Evolutionary conservation across 768 basidiomycete genomes (phyloP).

Genomic region (Tephrocybe sp.): DNA sequence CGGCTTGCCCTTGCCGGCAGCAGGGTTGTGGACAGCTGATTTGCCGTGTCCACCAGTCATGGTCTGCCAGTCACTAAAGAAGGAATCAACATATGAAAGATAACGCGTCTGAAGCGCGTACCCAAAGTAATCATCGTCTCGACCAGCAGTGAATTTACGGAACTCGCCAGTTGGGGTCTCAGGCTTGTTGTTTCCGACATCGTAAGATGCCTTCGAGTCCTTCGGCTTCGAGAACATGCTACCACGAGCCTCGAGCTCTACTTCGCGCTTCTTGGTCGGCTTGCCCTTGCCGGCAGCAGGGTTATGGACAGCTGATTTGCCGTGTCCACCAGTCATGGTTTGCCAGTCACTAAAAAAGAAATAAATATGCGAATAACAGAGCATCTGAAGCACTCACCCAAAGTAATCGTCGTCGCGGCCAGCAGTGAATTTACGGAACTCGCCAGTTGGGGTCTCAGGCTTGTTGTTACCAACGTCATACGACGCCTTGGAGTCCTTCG

Average conservation of each 20-base stretch:
- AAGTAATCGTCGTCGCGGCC: constrained; percentile 2
- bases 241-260: background rate
- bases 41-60: constrained; percentile 7
- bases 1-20: constrained; percentile 7
- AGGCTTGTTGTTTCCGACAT: constrained; percentile 3
- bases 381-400: background rate
- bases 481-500: background rate
- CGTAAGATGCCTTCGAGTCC: background rate
- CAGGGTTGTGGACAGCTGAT: constrained; percentile 7
- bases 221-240: background rate
- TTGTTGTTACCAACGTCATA: constrained; percentile 4
- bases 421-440: background rate
- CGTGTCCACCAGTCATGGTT: constrained; percentile 3
- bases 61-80: constrained; percentile 4
- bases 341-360: background rate
- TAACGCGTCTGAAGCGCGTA: background rate
- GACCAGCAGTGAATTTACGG: background rate
- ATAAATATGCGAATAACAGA: background rate
- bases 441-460: background rate
- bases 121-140: constrained; percentile 6
- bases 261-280: background rate
- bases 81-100: background rate
- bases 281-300: constrained; percentile 8
- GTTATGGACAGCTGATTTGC: constrained; percentile 1
- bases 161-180: constrained; percentile 1